Evolutionary conservation across 208 protist genomes (phyloP).

Genomic region (Balamuthia mandrillaris): DNA sequence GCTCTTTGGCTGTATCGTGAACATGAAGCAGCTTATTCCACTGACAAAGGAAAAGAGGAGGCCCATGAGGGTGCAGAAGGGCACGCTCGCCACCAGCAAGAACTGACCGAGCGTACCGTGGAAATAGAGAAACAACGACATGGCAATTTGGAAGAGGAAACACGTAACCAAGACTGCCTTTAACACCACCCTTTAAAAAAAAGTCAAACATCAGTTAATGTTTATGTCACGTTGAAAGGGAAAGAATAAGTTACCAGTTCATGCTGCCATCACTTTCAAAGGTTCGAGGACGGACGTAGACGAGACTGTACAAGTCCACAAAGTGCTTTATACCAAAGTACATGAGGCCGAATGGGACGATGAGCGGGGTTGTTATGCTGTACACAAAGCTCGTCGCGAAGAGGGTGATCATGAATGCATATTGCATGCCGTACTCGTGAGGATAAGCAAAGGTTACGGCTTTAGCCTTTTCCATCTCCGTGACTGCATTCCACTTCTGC

Average conservation of each 20-base stretch:
- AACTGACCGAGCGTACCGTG: constrained; percentile 7
- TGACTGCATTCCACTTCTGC: constrained; percentile 27
- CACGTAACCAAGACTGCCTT: neutral
- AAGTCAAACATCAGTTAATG: neutral
- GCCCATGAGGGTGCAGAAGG: neutral
- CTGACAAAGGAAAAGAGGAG: neutral
- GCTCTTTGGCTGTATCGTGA: neutral
- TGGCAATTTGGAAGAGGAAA: neutral
- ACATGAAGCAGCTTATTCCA: constrained; percentile 12
- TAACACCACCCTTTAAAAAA: neutral
- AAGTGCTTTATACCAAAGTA: constrained; percentile 39
- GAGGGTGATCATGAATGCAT: constrained; percentile 35
- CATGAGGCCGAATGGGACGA: constrained; percentile 18
- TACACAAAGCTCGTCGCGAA: constrained; percentile 31
- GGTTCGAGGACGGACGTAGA: constrained; percentile 9
- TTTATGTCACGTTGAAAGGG: neutral
- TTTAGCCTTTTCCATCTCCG: neutral
- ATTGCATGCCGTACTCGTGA: constrained; percentile 40
- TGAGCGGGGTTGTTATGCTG: constrained; percentile 33
- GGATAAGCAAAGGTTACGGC: constrained; percentile 26
- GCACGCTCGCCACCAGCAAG: neutral
- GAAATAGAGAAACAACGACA: constrained; percentile 21
- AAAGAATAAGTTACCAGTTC: neutral
- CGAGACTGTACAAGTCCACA: constrained; percentile 21
- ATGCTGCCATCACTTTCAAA: constrained; percentile 43